Percentiles rank a stretch among this genome's conserved stretches.
Evolutionary conservation across 306 rosid species (phyloP).

Genomic region (Carpinus fangiana): DNA sequence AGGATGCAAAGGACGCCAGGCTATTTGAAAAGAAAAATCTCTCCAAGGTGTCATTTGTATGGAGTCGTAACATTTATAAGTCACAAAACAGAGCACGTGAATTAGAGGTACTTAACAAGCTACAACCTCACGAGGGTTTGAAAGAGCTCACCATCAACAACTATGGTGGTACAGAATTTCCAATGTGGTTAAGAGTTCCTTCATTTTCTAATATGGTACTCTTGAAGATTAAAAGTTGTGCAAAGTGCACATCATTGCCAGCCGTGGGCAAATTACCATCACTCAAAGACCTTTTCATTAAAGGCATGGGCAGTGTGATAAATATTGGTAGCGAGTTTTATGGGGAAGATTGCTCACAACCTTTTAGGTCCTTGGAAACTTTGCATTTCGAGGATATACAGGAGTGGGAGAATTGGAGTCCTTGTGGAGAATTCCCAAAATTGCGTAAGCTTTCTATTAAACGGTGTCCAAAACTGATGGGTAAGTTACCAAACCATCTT

Average conservation of each 20-base stretch:
- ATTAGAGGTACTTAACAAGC: neutral
- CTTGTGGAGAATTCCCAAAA: neutral
- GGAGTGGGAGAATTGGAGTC: neutral
- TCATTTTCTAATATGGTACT: neutral
- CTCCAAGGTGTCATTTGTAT: no score
- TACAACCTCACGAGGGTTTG: neutral
- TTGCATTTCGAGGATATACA: neutral
- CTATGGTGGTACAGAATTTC: neutral
- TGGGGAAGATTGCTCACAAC: neutral
- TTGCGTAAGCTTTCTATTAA: neutral
- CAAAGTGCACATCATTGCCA: neutral
- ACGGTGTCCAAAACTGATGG: neutral
- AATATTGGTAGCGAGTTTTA: neutral
- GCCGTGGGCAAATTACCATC: neutral
- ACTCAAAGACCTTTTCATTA: neutral
- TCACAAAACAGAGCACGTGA: no score
- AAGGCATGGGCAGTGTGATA: neutral
- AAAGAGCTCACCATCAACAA: neutral
- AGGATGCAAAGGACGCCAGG: no score
- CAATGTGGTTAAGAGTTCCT: neutral
- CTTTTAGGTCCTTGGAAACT: neutral
- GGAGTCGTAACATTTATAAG: neutral
- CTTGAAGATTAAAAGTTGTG: neutral
- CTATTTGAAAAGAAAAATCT: no score
- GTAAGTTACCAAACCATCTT: neutral